These are phyloP conservation scores for Russula abietina DNA, from an alignment of 768 basidiomycete species.

Conservation along the genomic window DNA sequence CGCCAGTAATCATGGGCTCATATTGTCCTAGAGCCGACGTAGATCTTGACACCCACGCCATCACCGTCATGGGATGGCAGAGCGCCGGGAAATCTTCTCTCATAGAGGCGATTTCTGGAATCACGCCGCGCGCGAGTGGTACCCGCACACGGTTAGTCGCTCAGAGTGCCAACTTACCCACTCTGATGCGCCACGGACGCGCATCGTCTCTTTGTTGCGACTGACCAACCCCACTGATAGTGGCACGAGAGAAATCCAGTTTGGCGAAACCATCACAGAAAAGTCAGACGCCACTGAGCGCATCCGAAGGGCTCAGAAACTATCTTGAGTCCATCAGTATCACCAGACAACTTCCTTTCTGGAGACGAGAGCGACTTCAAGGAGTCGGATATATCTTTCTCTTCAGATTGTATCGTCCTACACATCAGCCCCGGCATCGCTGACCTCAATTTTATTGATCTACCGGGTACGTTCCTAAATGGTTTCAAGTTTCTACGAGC, in stretches of 20 bases:
- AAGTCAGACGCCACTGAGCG: slow-evolving; percentile 57
- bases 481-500: not conserved
- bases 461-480: slow-evolving; percentile 32
- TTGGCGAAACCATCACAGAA: slow-evolving; percentile 39
- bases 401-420: slow-evolving; percentile 34
- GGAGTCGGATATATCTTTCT: slow-evolving; percentile 31
- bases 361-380: slow-evolving; percentile 27
- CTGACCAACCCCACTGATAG: slow-evolving; percentile 28
- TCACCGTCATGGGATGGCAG: no score
- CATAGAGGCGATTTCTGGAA: slow-evolving; percentile 70
- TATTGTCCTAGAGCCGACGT: no score
- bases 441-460: slow-evolving; percentile 39
- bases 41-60: no score
- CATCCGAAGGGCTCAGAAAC: slow-evolving; percentile 57
- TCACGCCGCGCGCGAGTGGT: slow-evolving; percentile 63
- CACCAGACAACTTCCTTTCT: slow-evolving; percentile 35
- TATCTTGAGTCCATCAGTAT: slow-evolving; percentile 49
- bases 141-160: slow-evolving; percentile 62
- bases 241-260: slow-evolving; percentile 19
- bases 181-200: slow-evolving; percentile 31
- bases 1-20: slow-evolving; percentile 3
- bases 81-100: slow-evolving; percentile 40
- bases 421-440: slow-evolving; percentile 35
- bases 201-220: slow-evolving; percentile 32
- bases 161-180: slow-evolving; percentile 33